Evolutionary conservation across 257 asterid species (phyloP).

Genomic region (Phtheirospermum japonicum): DNA sequence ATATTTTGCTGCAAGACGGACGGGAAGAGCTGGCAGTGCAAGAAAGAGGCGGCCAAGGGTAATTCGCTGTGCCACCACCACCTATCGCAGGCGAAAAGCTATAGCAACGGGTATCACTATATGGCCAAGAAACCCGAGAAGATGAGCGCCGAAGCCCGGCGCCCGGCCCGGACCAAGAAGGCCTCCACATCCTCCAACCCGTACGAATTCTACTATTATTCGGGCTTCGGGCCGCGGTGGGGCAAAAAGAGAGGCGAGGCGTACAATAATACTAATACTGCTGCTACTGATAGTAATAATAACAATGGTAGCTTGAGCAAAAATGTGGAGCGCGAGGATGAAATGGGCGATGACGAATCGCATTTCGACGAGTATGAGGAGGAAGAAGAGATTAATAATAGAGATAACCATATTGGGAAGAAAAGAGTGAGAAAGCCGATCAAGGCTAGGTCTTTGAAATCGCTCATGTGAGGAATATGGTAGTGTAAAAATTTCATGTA

Average conservation of each 20-base stretch:
- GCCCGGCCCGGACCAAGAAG: conserved; percentile 38
- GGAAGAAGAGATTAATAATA: conserved; percentile 27
- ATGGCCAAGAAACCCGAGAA: conserved; percentile 28
- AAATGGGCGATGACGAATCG: conserved; percentile 18
- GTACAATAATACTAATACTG: not conserved
- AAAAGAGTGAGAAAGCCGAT: conserved; percentile 60
- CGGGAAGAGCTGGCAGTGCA: conserved; percentile 65
- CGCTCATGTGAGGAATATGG: conserved; percentile 51
- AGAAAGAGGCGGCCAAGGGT: conserved; percentile 36
- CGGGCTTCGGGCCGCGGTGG: conserved; percentile 82
- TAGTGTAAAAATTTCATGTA: not conserved
- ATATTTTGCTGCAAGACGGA: conserved; percentile 48
- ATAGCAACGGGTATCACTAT: conserved; percentile 19
- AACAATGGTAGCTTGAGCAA: not conserved
- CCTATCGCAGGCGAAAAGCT: conserved; percentile 28
- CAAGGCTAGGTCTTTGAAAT: conserved; percentile 70
- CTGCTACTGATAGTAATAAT: not conserved
- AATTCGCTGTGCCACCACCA: conserved; percentile 54
- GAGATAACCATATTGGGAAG: conserved; percentile 24
- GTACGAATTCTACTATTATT: conserved; percentile 58
- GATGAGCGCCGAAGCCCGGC: conserved; percentile 18
- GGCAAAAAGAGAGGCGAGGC: conserved; percentile 51
- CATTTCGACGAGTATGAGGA: conserved; percentile 36
- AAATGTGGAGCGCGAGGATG: not conserved
- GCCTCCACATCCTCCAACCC: conserved; percentile 37